A percentile compares a stretch with the other conserved stretches of the same genome.
phyloP scores from a whole-genome alignment of 768 basidiomycete genomes.

The Rhizopogon vinicolor region DNA sequence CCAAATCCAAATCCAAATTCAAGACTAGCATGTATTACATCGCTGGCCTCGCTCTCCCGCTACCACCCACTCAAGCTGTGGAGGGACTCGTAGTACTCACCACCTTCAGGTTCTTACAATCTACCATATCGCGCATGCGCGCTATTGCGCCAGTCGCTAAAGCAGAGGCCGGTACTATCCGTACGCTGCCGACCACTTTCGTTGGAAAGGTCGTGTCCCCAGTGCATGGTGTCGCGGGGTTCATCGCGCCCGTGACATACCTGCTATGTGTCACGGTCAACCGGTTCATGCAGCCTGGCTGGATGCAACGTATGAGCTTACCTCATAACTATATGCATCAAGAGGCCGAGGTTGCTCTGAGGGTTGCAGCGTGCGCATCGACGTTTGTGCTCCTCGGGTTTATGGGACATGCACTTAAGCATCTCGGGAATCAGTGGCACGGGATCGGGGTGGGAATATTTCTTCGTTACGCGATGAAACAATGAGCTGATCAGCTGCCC shows the following conservation, averaged over 20 bases:
- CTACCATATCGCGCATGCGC: neutral
- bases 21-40: slow-evolving; percentile 1
- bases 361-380: slow-evolving; percentile 16
- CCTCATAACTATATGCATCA: slow-evolving; percentile 7
- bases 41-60: slow-evolving; percentile 8
- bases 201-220: slow-evolving; percentile 20
- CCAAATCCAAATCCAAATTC: too few relatives aligned
- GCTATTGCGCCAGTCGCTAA: neutral
- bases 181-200: slow-evolving; percentile 8
- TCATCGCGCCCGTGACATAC: slow-evolving; percentile 20
- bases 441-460: slow-evolving; percentile 18
- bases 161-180: slow-evolving; percentile 10
- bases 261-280: slow-evolving; percentile 18
- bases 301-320: slow-evolving; percentile 21
- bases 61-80: slow-evolving; percentile 4
- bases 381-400: slow-evolving; percentile 5
- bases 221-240: slow-evolving; percentile 15
- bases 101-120: slow-evolving; percentile 7
- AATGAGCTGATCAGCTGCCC: neutral
- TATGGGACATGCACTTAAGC: neutral
- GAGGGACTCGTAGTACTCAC: slow-evolving; percentile 12
- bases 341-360: slow-evolving; percentile 8
- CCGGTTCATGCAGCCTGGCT: slow-evolving; percentile 22
- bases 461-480: neutral
- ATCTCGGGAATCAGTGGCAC: slow-evolving; percentile 25